phyloP scores from a whole-genome alignment of 768 basidiomycete species.

The Naganishia randhawae region DNA sequence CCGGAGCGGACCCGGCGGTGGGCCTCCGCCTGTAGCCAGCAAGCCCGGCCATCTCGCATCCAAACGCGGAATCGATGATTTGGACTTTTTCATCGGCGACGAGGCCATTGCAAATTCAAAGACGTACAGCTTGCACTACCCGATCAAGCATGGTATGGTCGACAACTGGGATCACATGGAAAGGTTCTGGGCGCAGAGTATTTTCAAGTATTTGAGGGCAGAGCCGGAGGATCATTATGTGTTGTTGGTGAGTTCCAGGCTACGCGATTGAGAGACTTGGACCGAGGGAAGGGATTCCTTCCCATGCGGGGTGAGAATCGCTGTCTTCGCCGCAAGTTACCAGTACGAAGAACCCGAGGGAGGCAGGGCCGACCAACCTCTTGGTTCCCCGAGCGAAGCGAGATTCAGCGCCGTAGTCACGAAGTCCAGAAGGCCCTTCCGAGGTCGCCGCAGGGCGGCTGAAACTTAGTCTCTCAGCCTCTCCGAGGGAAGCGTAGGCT shows the following conservation, averaged over 20 bases:
- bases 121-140: slow-evolving; percentile 93
- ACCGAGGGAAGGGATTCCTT: not conserved
- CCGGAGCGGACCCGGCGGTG: slow-evolving; percentile 51
- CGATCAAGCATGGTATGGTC: slow-evolving; percentile 94
- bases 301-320: too few relatives aligned
- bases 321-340: too few relatives aligned
- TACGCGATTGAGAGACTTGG: too few relatives aligned
- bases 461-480: too few relatives aligned
- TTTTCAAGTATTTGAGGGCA: slow-evolving; percentile 97
- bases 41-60: slow-evolving; percentile 90
- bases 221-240: slow-evolving; percentile 99
- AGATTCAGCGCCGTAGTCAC: too few relatives aligned
- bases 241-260: slow-evolving; percentile 67
- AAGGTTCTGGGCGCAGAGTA: slow-evolving; percentile 97
- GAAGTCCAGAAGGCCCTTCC: too few relatives aligned
- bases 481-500: too few relatives aligned
- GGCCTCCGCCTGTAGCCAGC: slow-evolving; percentile 61
- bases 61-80: slow-evolving; percentile 95
- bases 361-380: too few relatives aligned
- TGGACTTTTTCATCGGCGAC: slow-evolving; percentile 99
- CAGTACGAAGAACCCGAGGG: too few relatives aligned
- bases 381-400: too few relatives aligned
- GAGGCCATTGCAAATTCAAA: slow-evolving; percentile 94
- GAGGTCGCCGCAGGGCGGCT: too few relatives aligned
- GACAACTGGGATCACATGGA: slow-evolving; percentile 90